These are phyloP conservation scores for Fistulinella cinereoalba DNA, from an alignment of 1,284 basidiomycete genomes.

Conservation along the genomic window DNA sequence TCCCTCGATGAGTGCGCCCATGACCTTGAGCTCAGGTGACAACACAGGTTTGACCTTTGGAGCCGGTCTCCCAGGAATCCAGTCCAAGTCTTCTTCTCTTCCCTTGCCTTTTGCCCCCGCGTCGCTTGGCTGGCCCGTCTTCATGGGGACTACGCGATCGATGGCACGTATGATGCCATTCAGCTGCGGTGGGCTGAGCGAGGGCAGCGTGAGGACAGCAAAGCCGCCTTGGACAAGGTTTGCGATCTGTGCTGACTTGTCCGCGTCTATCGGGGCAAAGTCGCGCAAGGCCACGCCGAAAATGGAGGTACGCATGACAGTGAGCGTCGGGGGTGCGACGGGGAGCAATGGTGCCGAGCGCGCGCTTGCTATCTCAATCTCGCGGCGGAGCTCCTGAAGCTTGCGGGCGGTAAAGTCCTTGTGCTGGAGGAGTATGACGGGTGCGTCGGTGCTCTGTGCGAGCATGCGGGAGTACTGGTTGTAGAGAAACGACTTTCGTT, in stretches of 20 bases:
- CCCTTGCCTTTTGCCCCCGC: constrained; percentile 47
- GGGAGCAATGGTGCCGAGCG: constrained; percentile 45
- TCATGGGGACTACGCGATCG: constrained; percentile 61
- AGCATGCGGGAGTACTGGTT: constrained; percentile 70
- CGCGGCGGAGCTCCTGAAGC: constrained; percentile 61
- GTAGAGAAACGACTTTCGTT: constrained; percentile 74
- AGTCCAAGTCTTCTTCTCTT: constrained; percentile 56
- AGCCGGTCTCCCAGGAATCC: constrained; percentile 62
- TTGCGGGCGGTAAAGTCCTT: constrained; percentile 63
- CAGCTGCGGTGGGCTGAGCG: constrained; percentile 68
- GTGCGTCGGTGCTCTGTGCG: constrained; percentile 47
- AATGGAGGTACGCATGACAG: constrained; percentile 64
- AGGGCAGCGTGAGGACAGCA: constrained; percentile 64
- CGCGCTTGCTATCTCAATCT: constrained; percentile 54
- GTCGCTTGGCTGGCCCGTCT: constrained; percentile 41
- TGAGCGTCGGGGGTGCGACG: constrained; percentile 52
- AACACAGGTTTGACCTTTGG: constrained; percentile 53
- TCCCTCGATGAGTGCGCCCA: constrained; percentile 75
- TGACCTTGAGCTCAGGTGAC: constrained; percentile 62
- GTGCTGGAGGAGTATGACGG: constrained; percentile 70
- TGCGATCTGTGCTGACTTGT: constrained; percentile 49
- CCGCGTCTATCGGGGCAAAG: constrained; percentile 48
- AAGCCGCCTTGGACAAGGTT: constrained; percentile 55
- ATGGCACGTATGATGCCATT: constrained; percentile 65
- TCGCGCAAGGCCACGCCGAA: constrained; percentile 72